These are phyloP conservation scores for Apiosordaria backusii DNA, from an alignment of 495 filamentous ascomycete genomes.

Conservation along the genomic window DNA sequence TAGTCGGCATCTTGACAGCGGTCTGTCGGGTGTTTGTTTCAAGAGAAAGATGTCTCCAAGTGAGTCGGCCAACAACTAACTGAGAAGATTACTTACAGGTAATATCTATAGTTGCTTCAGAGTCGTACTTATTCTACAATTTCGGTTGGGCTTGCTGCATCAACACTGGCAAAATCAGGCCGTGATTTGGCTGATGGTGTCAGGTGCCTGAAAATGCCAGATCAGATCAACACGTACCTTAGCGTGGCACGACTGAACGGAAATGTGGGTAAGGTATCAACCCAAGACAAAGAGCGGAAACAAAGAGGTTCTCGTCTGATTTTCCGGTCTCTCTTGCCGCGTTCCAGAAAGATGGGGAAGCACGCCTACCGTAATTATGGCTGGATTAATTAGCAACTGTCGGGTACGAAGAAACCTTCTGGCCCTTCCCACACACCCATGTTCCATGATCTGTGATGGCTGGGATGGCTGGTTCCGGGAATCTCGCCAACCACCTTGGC, in stretches of 20 bases:
- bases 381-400: not conserved
- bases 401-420: not conserved
- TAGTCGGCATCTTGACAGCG: conserved; percentile 13
- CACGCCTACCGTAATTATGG: not conserved
- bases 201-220: not conserved
- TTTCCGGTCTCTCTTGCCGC: not conserved
- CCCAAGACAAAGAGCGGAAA: not conserved
- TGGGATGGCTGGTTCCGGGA: not conserved
- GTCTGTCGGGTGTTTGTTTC: not conserved
- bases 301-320: not conserved
- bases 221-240: not conserved
- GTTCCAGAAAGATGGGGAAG: not conserved
- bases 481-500: not conserved
- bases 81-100: not conserved
- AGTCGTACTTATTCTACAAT: not conserved
- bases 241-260: not conserved
- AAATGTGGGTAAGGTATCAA: not conserved
- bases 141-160: not conserved
- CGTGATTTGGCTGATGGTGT: not conserved
- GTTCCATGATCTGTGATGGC: not conserved
- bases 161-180: not conserved
- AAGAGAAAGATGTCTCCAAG: not conserved
- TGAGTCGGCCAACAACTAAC: not conserved
- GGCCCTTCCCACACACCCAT: too few relatives aligned
- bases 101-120: not conserved